Evolutionary conservation across 2,329 filamentous ascomycete species (phyloP).

Genomic region (Paraconiothyrium sp.): DNA sequence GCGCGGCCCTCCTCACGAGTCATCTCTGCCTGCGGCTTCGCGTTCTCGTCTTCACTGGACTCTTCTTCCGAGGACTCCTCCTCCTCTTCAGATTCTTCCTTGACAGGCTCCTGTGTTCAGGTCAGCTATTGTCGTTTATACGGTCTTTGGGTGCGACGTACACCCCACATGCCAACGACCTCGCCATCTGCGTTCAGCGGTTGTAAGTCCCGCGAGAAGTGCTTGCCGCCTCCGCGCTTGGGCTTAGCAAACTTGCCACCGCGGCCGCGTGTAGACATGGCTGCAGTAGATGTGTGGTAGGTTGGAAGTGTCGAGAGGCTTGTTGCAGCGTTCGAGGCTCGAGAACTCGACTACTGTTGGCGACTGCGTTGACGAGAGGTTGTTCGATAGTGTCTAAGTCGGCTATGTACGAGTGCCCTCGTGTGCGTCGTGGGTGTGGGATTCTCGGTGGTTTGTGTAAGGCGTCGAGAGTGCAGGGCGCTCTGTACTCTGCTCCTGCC

Average conservation of each 20-base stretch:
- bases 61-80: constrained; percentile 57
- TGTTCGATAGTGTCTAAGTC: too few species aligned
- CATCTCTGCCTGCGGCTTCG: constrained; percentile 64
- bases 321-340: background rate
- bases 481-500: background rate
- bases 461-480: background rate
- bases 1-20: constrained; percentile 89
- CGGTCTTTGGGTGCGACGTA: constrained; percentile 51
- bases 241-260: constrained; percentile 96
- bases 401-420: background rate
- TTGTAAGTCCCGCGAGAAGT: constrained; percentile 91
- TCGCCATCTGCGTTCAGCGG: constrained; percentile 91
- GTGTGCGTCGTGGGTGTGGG: constrained; percentile 4
- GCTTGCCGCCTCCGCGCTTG: constrained; percentile 91
- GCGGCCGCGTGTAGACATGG: constrained; percentile 73
- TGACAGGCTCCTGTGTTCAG: constrained; percentile 50
- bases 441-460: background rate
- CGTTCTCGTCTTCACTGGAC: constrained; percentile 50
- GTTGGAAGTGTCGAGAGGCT: background rate
- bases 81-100: constrained; percentile 60
- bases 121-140: constrained; percentile 27
- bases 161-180: constrained; percentile 86
- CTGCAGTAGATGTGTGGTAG: constrained; percentile 25
- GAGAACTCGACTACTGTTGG: background rate
- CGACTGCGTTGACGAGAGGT: background rate